Evolutionary conservation across 2,329 filamentous ascomycete genomes (phyloP), one percentile per base, ranked within the genome.

Genomic region (Cladobotryum mycophilum): DNA sequence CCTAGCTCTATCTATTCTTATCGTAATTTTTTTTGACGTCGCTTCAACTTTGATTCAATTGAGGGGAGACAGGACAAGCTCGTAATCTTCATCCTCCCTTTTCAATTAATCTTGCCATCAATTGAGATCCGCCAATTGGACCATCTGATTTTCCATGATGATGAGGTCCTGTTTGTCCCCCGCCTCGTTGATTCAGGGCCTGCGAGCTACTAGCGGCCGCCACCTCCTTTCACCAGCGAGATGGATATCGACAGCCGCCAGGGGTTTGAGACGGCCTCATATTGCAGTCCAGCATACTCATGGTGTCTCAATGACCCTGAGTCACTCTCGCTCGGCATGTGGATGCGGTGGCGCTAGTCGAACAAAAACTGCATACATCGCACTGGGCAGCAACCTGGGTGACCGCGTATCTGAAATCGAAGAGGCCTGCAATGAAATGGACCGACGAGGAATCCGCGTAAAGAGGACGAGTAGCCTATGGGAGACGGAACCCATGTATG

Each of bases 401-500:
- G 85, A 97, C 64, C 84, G 91, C 40, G 78, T 96, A 47, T 79
- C 76, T 40, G 87, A 86, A 80, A 95, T 99, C 57, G 90, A 96
- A 67, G 76, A 79, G 60, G 92, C 93, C 1, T 91, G 90, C 65
- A 76, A 75, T 41, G 80, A 86, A 64, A 89, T 99, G 82, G 82
- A 88, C 56, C 72, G 76, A 41, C 76, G 81, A 18, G 84, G 82
- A 34, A 89, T 97, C 63, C 80, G 71, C 48, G 79, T 99, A 37
- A 78, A 82, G 61, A 78, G 85, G 60, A 96, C 92, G 0, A 97
- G 92, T 67, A 86, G 84, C 54, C 75, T 99, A 3, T 99, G 93
- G 80, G 90, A 97, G 72, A 99, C 92, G 3, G 84, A 89, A 60
- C 89, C 93, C 18, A 99, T 99, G 93, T 99, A 99, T 68, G 87